Base-by-base conservation (phyloP, 768 basidiomycete genomes). In the Boletus pseudopeckii region DNA sequence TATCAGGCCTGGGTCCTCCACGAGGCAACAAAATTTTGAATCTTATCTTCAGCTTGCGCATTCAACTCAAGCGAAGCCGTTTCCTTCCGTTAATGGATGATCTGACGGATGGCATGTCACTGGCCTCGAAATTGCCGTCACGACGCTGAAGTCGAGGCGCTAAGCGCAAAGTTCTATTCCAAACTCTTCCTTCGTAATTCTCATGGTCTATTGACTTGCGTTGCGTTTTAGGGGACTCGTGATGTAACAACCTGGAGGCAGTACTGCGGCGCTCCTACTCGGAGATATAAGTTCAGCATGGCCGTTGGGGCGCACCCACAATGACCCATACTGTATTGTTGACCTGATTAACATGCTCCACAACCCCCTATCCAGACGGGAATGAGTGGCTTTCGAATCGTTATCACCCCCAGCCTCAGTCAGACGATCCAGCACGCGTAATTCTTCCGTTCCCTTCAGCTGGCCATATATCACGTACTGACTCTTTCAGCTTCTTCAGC, bases 391-490 rank as follows among this genome's bases (percentile, higher is more conserved):
- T 63, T 67, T 14, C 5, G 24, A 26, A 26, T 74, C 77, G 34
- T 74, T 71, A 9, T 63, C 64, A 22, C 68, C 64, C 8, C 69
- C 76, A 6, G 63, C 68, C 26, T 61, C 58, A 26, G 71, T 63
- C 32, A 77, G 63, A 24, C 62, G 67, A 18, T 70, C 68, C 28
- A 79, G 60, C 0, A 74, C 65, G 5, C 69, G 68, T 50, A 62
- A 61, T 9, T 67, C 73, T 3, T 64, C 65, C 22, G n/a, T 48
- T 41, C 74, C 71, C 7, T 62, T 66, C 30, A 77, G 56, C 48
- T 71, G 61, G 6, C 74, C 78, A 56, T 78, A 80, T 5, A 72
- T 71, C 48, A 76, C 76, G 54, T 80, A 78, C 59, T 77, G 79
- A 38, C 78, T 78, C 5, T n/a, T 71, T 73, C 44, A 81, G 59